Percentiles rank a stretch among this genome's conserved stretches.
Evolutionary conservation across 2,329 filamentous ascomycete genomes (phyloP).

Genomic region (Xylariomycetidae sp.): DNA sequence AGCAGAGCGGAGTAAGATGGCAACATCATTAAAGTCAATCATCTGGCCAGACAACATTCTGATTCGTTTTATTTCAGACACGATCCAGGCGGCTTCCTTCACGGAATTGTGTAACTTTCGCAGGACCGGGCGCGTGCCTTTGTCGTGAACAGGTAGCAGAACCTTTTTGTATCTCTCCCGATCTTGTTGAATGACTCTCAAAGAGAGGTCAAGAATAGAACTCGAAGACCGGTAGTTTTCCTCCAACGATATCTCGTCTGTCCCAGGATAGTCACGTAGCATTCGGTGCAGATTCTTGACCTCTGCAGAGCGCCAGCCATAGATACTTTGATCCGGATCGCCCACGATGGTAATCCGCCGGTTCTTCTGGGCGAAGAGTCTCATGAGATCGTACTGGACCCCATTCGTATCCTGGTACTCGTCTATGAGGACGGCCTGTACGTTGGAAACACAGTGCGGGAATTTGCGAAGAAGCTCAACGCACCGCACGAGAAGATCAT

Average conservation of each 20-base stretch:
- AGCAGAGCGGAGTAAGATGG: constrained; percentile 82
- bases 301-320: constrained; percentile 91
- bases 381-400: constrained; percentile 93
- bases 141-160: constrained; percentile 73
- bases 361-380: constrained; percentile 68
- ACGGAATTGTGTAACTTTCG: constrained; percentile 66
- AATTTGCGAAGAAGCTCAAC: constrained; percentile 70
- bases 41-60: constrained; percentile 68
- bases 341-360: constrained; percentile 89
- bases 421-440: constrained; percentile 88
- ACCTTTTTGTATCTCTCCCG: constrained; percentile 72
- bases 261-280: constrained; percentile 69
- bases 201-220: constrained; percentile 73
- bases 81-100: constrained; percentile 82
- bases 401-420: constrained; percentile 98
- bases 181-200: constrained; percentile 89
- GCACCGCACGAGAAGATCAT: constrained; percentile 83
- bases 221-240: constrained; percentile 94
- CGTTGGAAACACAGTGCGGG: constrained; percentile 79
- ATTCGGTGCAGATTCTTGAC: constrained; percentile 81
- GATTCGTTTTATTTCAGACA: constrained; percentile 72
- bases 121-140: constrained; percentile 76
- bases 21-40: constrained; percentile 71
- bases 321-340: constrained; percentile 97
- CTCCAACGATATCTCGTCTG: constrained; percentile 78